A percentile compares a stretch with the other conserved stretches of the same genome.
Conservation (phyloP, 306 rosid genomes). For the Prunus salicina region DNA sequence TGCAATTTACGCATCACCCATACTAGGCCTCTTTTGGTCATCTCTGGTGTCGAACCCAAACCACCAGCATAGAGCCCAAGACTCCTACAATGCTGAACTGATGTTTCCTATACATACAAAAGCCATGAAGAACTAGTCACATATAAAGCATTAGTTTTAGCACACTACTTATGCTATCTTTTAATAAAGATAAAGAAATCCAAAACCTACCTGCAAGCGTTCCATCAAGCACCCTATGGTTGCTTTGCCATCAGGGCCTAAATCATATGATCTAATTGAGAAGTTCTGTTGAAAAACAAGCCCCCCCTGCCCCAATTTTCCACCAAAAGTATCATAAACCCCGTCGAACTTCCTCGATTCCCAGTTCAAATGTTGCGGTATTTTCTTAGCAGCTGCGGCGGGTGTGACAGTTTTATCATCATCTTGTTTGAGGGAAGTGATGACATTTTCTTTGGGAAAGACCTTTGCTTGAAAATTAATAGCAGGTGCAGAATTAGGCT, state of each 20-base stretch:
- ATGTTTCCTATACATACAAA: conserved; percentile 12
- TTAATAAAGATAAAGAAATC: background rate
- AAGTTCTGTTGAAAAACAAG: conserved; percentile 20
- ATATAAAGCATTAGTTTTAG: background rate
- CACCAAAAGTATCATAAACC: background rate
- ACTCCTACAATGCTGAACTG: conserved; percentile 23
- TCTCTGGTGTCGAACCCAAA: conserved; percentile 16
- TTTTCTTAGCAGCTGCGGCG: background rate
- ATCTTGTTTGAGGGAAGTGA: too few relatives aligned
- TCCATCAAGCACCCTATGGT: conserved; percentile 9
- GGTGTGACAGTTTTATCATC: background rate
- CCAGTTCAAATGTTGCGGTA: background rate
- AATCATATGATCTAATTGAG: conserved; percentile 20
- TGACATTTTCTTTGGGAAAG: background rate
- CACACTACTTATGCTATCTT: background rate
- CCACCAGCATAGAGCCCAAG: conserved; percentile 7
- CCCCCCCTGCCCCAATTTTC: conserved; percentile 4
- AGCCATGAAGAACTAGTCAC: background rate
- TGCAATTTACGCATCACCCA: conserved; percentile 19
- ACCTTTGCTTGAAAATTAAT: background rate
- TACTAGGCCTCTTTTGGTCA: conserved; percentile 17
- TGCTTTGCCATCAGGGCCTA: conserved; percentile 17
- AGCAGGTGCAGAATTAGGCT: background rate
- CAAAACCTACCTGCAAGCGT: conserved; percentile 19
- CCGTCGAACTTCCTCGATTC: background rate